Evolutionary conservation across 2,329 filamentous ascomycete genomes (phyloP).

Genomic region (Apiospora malaysiana): DNA sequence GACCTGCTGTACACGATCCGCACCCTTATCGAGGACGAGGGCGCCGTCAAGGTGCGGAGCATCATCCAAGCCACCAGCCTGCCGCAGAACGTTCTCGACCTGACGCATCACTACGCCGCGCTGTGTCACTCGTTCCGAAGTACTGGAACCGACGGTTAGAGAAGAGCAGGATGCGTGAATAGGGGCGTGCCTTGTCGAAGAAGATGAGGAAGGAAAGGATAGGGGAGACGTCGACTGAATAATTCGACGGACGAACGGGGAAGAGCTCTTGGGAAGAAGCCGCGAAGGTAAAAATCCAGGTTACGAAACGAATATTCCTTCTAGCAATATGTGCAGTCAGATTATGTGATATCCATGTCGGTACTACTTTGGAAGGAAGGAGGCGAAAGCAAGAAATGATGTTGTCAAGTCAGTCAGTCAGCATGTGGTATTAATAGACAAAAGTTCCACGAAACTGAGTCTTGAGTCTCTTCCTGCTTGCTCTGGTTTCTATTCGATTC

Average conservation of each 20-base stretch:
- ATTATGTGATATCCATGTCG: constrained; percentile 17
- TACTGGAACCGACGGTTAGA: constrained; percentile 83
- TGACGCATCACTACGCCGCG: constrained; percentile 95
- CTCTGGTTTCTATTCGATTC: neutral
- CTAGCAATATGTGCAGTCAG: constrained; percentile 10
- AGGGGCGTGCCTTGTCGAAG: neutral
- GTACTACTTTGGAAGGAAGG: constrained; percentile 4
- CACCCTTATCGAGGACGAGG: constrained; percentile 95
- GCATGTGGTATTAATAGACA: constrained; percentile 17
- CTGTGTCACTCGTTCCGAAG: constrained; percentile 94
- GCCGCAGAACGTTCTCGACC: constrained; percentile 88
- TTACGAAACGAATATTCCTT: neutral
- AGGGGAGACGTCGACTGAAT: neutral
- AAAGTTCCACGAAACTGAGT: neutral
- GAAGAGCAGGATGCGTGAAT: constrained; percentile 26
- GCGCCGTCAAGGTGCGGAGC: constrained; percentile 94
- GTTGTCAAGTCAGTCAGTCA: constrained; percentile 5
- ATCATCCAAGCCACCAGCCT: constrained; percentile 96
- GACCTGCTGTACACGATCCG: constrained; percentile 86
- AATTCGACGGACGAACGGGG: neutral
- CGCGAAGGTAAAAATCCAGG: neutral
- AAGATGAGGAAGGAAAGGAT: neutral
- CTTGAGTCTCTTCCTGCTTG: neutral
- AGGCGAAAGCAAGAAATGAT: neutral
- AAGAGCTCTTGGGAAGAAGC: neutral